Base-by-base conservation (phyloP, 1,284 basidiomycete species). In the Dichomitus squalens region DNA sequence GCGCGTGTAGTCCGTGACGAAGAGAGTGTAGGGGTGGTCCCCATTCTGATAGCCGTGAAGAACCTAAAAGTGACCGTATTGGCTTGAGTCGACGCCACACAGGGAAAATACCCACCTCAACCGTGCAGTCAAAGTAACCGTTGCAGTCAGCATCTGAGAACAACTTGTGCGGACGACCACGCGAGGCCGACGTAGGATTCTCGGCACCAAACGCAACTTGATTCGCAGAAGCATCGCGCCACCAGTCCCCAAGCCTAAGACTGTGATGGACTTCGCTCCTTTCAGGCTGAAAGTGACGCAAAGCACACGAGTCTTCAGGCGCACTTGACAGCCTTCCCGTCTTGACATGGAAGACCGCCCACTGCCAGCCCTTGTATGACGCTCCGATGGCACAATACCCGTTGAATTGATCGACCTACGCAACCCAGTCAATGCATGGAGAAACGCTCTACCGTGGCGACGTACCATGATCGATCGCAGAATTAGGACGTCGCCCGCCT, bases 101-200 rank as follows among this genome's bases (percentile, higher is more conserved):
- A 4, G 39, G n/a, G 6, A 29, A n/a, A 9, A 1, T 0, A 33
- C 77, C 62, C 58, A 88, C 87, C 77, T 89, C 83, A 7, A 88
- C 77, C 0, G 85, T 88, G 57, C 86, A 88, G 59, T 90, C 77
- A 64, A 90, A 88, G 66, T 79, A 89, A 0, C 83, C 85, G 11
- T 63, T 53, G 2, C 67, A 64, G 23, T 63, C 60, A 16, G 72
- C 72, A 40, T 75, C 67, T 0, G 83, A 73, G 46, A 89, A 76
- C 4, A 86, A 68, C 35, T 77, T 72, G 63, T 88, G 86, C 23
- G 16, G 57, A 38, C 62, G 51, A 1, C 29, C 44, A 11, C 47
- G 40, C 27, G 49, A 44, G 39, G 31, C 3, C n/a, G 38, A 47
- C 5, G 21, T n/a, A 18, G 25, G 9, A 20, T 16, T 11, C 0